These are phyloP conservation scores for Metarhizium brunneum DNA, from an alignment of 2,329 filamentous ascomycete species.

Conservation along the genomic window DNA sequence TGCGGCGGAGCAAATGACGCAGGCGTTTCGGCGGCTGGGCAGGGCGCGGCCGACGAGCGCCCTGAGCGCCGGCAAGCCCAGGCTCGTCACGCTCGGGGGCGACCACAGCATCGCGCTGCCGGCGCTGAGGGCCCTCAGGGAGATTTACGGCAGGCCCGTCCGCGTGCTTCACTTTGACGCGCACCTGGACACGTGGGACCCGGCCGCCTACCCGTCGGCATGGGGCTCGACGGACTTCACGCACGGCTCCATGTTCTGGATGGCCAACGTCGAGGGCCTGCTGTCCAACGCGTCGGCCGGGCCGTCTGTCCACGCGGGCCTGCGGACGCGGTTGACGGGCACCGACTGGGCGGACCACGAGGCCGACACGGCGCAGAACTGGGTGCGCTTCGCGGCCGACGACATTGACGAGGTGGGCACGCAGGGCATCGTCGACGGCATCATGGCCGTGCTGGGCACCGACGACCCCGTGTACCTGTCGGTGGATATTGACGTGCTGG, in stretches of 20 bases:
- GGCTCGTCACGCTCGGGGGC: conserved; percentile 61
- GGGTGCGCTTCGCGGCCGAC: conserved; percentile 68
- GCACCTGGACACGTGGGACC: conserved; percentile 82
- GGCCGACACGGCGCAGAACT: conserved; percentile 66
- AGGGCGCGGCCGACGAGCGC: conserved; percentile 27
- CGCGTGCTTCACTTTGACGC: conserved; percentile 67
- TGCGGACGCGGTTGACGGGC: conserved; percentile 67
- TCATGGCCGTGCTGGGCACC: conserved; percentile 63
- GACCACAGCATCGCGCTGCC: conserved; percentile 65
- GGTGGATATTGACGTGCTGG: conserved; percentile 76
- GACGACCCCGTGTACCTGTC: conserved; percentile 73
- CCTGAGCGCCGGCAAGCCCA: conserved; percentile 29
- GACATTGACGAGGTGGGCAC: conserved; percentile 79
- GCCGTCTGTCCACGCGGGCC: conserved; percentile 69
- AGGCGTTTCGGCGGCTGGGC: conserved; percentile 64
- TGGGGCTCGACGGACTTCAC: conserved; percentile 65
- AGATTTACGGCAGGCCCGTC: conserved; percentile 51
- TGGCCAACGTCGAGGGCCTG: conserved; percentile 71
- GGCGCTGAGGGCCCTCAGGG: conserved; percentile 56
- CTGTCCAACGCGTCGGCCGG: conserved; percentile 63
- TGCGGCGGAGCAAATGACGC: conserved; percentile 74
- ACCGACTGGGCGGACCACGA: conserved; percentile 58
- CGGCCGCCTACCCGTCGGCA: conserved; percentile 66
- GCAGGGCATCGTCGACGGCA: conserved; percentile 58
- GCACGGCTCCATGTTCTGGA: conserved; percentile 88